These are phyloP conservation scores for Lophium mytilinum DNA, from an alignment of 495 filamentous ascomycete species.

Conservation along the genomic window DNA sequence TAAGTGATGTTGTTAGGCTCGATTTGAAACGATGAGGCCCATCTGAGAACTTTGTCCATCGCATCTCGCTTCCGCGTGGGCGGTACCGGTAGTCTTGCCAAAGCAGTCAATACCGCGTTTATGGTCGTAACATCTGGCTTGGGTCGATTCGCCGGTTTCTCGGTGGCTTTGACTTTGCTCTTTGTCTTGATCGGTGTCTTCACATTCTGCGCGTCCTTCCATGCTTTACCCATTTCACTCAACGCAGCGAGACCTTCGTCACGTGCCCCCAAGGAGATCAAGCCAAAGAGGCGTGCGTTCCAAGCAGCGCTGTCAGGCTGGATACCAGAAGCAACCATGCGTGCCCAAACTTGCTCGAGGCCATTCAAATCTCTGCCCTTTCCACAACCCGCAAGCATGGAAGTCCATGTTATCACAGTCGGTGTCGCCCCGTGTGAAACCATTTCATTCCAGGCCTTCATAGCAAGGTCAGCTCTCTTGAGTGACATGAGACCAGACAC, in stretches of 20 bases:
- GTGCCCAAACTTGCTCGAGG: slow-evolving; percentile 51
- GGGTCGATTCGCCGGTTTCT: slow-evolving; percentile 23
- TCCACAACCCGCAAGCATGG: slow-evolving; percentile 54
- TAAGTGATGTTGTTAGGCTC: slow-evolving; percentile 55
- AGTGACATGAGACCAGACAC: slow-evolving; percentile 45
- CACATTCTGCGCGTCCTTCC: slow-evolving; percentile 12
- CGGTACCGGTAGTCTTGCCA: slow-evolving; percentile 32
- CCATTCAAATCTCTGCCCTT: slow-evolving; percentile 40
- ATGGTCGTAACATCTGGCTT: slow-evolving; percentile 52
- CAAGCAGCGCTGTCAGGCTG: slow-evolving; percentile 51
- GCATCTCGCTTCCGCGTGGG: slow-evolving; percentile 27
- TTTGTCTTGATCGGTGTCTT: not conserved
- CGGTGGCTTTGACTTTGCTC: not conserved
- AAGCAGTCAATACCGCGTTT: slow-evolving; percentile 50
- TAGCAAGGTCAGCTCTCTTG: slow-evolving; percentile 39
- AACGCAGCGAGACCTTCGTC: slow-evolving; percentile 48
- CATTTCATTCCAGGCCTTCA: slow-evolving; percentile 55
- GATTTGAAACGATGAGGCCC: slow-evolving; percentile 51
- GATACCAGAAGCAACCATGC: slow-evolving; percentile 43
- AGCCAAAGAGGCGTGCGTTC: slow-evolving; percentile 54
- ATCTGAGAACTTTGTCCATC: slow-evolving; percentile 46
- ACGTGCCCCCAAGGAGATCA: slow-evolving; percentile 42
- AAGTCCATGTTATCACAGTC: slow-evolving; percentile 49
- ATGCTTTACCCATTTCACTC: slow-evolving; percentile 47
- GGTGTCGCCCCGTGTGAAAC: slow-evolving; percentile 42